Conservation (phyloP, 2,329 filamentous ascomycete genomes). For the Purpureocillium lavendulum region DNA sequence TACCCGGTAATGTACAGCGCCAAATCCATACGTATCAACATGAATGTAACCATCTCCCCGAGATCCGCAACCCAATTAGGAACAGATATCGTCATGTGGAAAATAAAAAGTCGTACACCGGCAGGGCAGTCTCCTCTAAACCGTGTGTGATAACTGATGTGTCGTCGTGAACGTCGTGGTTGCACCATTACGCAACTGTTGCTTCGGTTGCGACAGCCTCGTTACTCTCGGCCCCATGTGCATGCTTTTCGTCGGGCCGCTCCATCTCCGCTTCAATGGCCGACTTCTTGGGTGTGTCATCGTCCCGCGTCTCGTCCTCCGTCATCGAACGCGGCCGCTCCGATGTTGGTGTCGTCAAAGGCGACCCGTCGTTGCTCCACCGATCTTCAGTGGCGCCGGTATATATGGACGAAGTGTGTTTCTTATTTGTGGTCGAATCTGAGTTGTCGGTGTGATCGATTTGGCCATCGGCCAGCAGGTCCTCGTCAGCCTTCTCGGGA, state of each 20-base stretch:
- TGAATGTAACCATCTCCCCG: conserved; percentile 1
- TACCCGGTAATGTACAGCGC: conserved; percentile 1
- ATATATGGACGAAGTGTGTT: conserved; percentile 28
- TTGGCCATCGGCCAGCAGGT: neutral
- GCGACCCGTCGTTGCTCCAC: conserved; percentile 28
- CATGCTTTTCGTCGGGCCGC: no score
- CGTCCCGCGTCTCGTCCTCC: conserved; percentile 18
- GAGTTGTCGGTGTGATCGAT: conserved; percentile 14
- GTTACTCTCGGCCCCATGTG: no score
- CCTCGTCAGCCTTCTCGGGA: neutral
- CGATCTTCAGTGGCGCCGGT: conserved; percentile 27
- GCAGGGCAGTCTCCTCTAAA: neutral
- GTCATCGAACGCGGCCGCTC: conserved; percentile 24
- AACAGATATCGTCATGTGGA: conserved; percentile 2
- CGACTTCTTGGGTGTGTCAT: conserved; percentile 14
- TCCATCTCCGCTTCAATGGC: neutral
- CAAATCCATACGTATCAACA: neutral
- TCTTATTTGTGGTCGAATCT: conserved; percentile 18
- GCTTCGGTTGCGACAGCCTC: no score
- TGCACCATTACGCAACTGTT: conserved; percentile 1
- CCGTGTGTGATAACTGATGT: conserved; percentile 1
- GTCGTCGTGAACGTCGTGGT: conserved; percentile 7
- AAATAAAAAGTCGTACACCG: conserved; percentile 2
- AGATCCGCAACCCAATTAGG: neutral
- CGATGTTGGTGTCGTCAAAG: conserved; percentile 28